Percentiles rank a stretch among this genome's conserved stretches.
These are phyloP conservation scores for Epithemia pelagica DNA, from an alignment of 108 stramenopile species.

Conservation along the genomic window DNA sequence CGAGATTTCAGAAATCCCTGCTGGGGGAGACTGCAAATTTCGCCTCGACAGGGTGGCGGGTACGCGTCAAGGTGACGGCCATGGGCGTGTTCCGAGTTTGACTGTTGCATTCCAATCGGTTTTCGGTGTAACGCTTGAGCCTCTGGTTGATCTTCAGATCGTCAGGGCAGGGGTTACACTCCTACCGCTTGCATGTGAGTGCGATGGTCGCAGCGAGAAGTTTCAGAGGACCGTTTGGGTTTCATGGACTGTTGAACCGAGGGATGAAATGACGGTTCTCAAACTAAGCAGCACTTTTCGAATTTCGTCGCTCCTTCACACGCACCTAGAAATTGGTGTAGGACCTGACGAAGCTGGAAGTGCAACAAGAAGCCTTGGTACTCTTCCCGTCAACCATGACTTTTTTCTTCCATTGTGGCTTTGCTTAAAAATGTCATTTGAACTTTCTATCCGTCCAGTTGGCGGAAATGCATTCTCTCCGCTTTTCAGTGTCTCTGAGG, in stretches of 20 bases:
- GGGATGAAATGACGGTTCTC: constrained; percentile 54
- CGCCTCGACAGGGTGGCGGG: constrained; percentile 32
- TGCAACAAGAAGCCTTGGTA: constrained; percentile 13
- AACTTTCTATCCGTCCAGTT: background rate
- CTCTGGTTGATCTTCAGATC: constrained; percentile 37
- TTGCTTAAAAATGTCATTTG: constrained; percentile 14
- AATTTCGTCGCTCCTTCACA: constrained; percentile 28
- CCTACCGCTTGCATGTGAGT: background rate
- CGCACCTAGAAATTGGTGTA: constrained; percentile 46
- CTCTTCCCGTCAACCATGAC: constrained; percentile 17
- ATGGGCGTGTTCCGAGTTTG: constrained; percentile 40
- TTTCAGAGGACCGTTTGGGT: constrained; percentile 20
- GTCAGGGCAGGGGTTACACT: constrained; percentile 44
- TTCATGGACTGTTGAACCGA: constrained; percentile 53
- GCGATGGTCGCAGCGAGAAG: constrained; percentile 11
- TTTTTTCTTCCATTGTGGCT: constrained; percentile 58
- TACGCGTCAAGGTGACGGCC: background rate
- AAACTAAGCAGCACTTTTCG: constrained; percentile 54
- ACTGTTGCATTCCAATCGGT: constrained; percentile 42
- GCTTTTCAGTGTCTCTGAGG: background rate
- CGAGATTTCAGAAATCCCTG: constrained; percentile 21
- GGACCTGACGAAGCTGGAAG: background rate
- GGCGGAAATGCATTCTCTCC: background rate
- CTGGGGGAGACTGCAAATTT: constrained; percentile 48
- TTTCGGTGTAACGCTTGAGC: constrained; percentile 29